These are phyloP conservation scores for Bipolaris gigantea DNA, from an alignment of 2,329 filamentous ascomycete species.

Conservation along the genomic window DNA sequence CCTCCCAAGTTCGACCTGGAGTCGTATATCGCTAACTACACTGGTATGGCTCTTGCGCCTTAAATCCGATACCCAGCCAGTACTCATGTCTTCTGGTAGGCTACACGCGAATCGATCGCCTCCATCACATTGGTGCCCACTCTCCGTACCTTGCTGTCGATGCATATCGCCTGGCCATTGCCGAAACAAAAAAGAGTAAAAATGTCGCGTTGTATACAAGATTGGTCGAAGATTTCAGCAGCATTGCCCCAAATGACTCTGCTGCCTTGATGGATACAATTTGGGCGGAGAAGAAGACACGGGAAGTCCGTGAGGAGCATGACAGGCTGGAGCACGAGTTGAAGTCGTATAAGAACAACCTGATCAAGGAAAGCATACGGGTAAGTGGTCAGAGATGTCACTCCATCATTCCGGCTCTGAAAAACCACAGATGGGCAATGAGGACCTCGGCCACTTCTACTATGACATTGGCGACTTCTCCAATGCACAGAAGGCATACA, in stretches of 20 bases:
- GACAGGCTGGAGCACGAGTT: slow-evolving; percentile 80
- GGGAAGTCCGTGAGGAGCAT: slow-evolving; percentile 69
- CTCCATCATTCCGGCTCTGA: not conserved
- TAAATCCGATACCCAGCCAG: not conserved
- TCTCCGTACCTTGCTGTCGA: slow-evolving; percentile 77
- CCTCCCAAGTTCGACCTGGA: slow-evolving; percentile 89
- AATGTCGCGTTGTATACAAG: slow-evolving; percentile 73
- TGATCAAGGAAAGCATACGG: slow-evolving; percentile 95
- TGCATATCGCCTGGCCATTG: slow-evolving; percentile 75
- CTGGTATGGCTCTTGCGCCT: slow-evolving; percentile 58
- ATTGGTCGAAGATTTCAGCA: slow-evolving; percentile 65
- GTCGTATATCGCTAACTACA: slow-evolving; percentile 86
- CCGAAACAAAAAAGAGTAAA: slow-evolving; percentile 73
- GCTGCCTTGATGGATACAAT: slow-evolving; percentile 67
- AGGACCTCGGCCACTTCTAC: slow-evolving; percentile 84
- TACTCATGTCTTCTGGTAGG: slow-evolving; percentile 54
- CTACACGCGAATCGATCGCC: slow-evolving; percentile 76
- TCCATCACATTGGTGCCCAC: slow-evolving; percentile 77
- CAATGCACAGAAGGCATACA: slow-evolving; percentile 75
- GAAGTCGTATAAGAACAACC: slow-evolving; percentile 91
- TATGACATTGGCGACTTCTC: slow-evolving; percentile 75
- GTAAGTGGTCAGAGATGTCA: slow-evolving; percentile 52
- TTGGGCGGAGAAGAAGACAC: slow-evolving; percentile 74
- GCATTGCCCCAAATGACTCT: slow-evolving; percentile 66
- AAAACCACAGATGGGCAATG: slow-evolving; percentile 79